These are phyloP conservation scores for Metschnikowia anglica DNA, from an alignment of 805 yeast genomes.

Conservation along the genomic window DNA sequence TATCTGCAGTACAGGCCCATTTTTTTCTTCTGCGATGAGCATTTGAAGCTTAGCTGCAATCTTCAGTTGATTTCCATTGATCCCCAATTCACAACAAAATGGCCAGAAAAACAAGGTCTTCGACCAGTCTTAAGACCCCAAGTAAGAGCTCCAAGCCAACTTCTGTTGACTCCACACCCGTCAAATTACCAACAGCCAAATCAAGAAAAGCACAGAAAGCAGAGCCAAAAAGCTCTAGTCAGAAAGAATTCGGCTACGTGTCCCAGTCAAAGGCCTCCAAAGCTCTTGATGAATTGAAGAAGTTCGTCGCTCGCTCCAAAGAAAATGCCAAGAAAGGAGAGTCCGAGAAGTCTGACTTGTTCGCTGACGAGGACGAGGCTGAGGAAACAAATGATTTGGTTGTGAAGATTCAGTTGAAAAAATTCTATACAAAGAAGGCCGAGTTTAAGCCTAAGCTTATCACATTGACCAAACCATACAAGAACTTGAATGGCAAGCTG, in stretches of 20 bases:
- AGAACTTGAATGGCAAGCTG: conserved; percentile 42
- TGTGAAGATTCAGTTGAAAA: conserved; percentile 63
- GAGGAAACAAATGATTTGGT: conserved; percentile 59
- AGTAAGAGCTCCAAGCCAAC: conserved; percentile 7
- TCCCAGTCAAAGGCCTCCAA: conserved; percentile 27
- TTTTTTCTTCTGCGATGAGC: conserved; percentile 22
- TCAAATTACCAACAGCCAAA: conserved; percentile 20
- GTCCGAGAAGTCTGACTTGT: conserved; percentile 45
- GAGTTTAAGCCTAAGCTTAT: conserved; percentile 57
- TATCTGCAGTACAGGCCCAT: conserved; percentile 13
- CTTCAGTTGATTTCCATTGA: neutral
- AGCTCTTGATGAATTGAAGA: conserved; percentile 65
- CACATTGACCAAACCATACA: conserved; percentile 47
- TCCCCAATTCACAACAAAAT: conserved; percentile 7
- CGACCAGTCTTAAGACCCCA: conserved; percentile 22
- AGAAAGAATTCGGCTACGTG: conserved; percentile 17
- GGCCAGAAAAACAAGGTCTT: conserved; percentile 21
- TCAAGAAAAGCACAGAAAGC: conserved; percentile 13
- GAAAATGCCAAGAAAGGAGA: conserved; percentile 26
- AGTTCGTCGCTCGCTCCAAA: conserved; percentile 46
- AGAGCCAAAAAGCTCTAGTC: conserved; percentile 12
- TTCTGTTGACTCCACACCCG: conserved; percentile 12
- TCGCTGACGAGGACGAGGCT: conserved; percentile 39
- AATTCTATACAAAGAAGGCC: conserved; percentile 59
- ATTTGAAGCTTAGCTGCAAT: neutral